phyloP scores from a whole-genome alignment of 176 grass and related monocot species.

The Hordeum vulgare region MorexV3_pseudomolecules_assembly NC_058524.1:517526656-517527155 shows the following conservation, averaged over 20 bases:
- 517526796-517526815: slow-evolving; percentile 95
- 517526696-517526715: background rate
- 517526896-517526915: slow-evolving; percentile 67
- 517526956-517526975: slow-evolving; percentile 65
- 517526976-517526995: slow-evolving; percentile 86
- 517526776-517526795: slow-evolving; percentile 99
- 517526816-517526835: slow-evolving; percentile 94
- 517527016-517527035: slow-evolving; percentile 76
- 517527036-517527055: background rate
- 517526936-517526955: slow-evolving; percentile 63
- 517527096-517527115: slow-evolving; percentile 47
- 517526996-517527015: slow-evolving; percentile 86
- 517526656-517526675: slow-evolving; percentile 94
- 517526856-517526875: slow-evolving; percentile 39
- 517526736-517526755: slow-evolving; percentile 16
- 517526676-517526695: slow-evolving; percentile 34
- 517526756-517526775: slow-evolving; percentile 88
- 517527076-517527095: slow-evolving; percentile 17
- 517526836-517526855: slow-evolving; percentile 80
- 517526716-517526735: background rate
- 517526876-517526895: slow-evolving; percentile 23
- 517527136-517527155: slow-evolving; percentile 9
- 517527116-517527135: background rate
- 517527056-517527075: background rate
- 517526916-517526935: slow-evolving; percentile 68